Evolutionary conservation across 2,329 filamentous ascomycete genomes (phyloP).

Genomic region (Penicillium polonicum): DNA sequence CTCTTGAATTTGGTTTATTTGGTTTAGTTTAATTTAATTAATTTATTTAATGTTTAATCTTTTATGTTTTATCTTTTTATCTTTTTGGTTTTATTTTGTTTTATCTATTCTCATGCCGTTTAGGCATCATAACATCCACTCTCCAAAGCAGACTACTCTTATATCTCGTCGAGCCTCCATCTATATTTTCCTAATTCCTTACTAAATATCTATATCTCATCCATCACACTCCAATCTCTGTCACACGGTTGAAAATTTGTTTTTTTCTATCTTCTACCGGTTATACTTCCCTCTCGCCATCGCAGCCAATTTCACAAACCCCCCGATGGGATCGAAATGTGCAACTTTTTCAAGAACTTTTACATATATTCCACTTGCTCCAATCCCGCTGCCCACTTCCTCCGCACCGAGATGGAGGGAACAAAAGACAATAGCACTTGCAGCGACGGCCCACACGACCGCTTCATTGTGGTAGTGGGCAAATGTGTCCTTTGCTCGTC

Average conservation of each 20-base stretch:
- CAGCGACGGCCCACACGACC: slow-evolving; percentile 65
- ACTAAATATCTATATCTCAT: neutral
- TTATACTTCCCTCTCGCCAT: neutral
- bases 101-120: slow-evolving; percentile 4
- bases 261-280: neutral
- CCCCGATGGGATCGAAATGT: slow-evolving; percentile 43
- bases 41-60: neutral
- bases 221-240: neutral
- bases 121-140: slow-evolving; percentile 3
- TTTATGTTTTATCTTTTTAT: neutral
- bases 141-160: neutral
- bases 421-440: slow-evolving; percentile 57
- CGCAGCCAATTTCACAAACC: neutral
- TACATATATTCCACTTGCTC: slow-evolving; percentile 72
- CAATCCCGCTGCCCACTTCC: slow-evolving; percentile 69
- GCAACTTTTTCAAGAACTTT: slow-evolving; percentile 70
- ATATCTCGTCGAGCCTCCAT: slow-evolving; percentile 6
- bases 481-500: slow-evolving; percentile 56
- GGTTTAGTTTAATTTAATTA: neutral
- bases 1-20: neutral
- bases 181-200: neutral
- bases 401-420: slow-evolving; percentile 67
- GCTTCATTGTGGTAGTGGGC: slow-evolving; percentile 69
- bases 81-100: neutral
- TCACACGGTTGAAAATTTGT: neutral